Percentiles rank a stretch among this genome's conserved stretches.
phyloP scores from a whole-genome alignment of 129 eudicot genomes.

The Arctium minus region DNA sequence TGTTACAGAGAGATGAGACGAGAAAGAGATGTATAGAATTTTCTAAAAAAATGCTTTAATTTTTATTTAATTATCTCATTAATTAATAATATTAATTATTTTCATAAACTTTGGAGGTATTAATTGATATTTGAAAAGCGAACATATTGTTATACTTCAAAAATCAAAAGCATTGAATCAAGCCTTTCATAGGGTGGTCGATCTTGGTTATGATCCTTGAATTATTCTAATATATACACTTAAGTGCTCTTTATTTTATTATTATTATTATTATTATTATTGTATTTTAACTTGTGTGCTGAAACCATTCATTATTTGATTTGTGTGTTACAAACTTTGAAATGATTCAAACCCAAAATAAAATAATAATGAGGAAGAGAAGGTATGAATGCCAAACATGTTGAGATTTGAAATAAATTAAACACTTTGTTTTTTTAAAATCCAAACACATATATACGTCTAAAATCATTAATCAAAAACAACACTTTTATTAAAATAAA shows the following conservation, averaged over 20 bases:
- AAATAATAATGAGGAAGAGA: neutral
- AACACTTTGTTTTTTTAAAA: neutral
- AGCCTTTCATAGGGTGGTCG: neutral
- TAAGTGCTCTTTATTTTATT: neutral
- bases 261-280: neutral
- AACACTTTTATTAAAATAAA: neutral
- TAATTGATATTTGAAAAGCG: neutral
- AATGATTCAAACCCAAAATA: neutral
- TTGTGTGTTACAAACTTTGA: neutral
- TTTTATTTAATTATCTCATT: too few relatives aligned
- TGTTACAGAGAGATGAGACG: too few relatives aligned
- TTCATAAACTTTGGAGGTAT: too few relatives aligned
- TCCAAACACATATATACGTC: neutral
- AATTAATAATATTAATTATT: too few relatives aligned
- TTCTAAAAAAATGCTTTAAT: too few relatives aligned
- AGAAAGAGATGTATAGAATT: too few relatives aligned
- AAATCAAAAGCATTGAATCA: neutral
- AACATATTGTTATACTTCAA: too few relatives aligned
- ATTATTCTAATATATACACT: neutral
- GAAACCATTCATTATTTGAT: neutral
- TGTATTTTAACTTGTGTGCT: neutral
- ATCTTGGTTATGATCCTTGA: neutral
- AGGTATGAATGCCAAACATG: neutral
- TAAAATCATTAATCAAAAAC: neutral
- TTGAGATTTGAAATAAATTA: neutral